Conservation (phyloP, 129 eudicot genomes). For the Escallonia rubra region DNA sequence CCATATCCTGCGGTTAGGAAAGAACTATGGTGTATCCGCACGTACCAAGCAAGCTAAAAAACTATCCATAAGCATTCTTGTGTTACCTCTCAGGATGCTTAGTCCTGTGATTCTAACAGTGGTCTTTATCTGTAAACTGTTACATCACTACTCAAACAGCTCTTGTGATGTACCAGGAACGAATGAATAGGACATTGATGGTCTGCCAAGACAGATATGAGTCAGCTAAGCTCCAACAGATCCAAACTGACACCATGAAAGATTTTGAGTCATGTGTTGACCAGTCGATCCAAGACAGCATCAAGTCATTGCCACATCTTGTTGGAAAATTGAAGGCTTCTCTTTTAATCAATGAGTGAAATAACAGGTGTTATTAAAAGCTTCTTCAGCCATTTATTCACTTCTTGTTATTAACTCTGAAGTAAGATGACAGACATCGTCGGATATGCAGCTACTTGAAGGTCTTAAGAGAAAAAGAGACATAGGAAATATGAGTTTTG, state of each 20-base stretch:
- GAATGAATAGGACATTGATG: constrained; percentile 56
- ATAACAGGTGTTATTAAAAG: background rate
- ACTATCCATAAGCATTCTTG: too few species aligned
- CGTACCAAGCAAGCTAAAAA: too few species aligned
- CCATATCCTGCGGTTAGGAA: too few species aligned
- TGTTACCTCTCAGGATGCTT: too few species aligned
- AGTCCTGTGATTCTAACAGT: too few species aligned
- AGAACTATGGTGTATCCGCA: too few species aligned
- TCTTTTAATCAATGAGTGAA: constrained; percentile 38
- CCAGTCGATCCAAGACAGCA: constrained; percentile 56
- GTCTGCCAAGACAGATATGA: constrained; percentile 88
- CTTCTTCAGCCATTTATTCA: background rate
- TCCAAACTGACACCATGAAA: constrained; percentile 33
- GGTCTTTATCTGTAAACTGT: too few species aligned
- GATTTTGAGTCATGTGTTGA: constrained; percentile 82
- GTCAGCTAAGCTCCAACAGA: constrained; percentile 61
- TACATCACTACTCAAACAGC: too few species aligned
- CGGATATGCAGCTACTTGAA: background rate
- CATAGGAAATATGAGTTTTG: background rate
- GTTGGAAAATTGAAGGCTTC: constrained; percentile 62
- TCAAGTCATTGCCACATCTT: constrained; percentile 56
- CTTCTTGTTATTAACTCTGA: background rate
- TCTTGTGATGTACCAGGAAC: constrained; percentile 44
- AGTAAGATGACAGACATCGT: background rate
- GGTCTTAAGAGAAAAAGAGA: constrained; percentile 1